Evolutionary conservation across 1,139 yeast genomes (phyloP), one percentile per base, ranked within the genome.

Genomic region (Yamadazyma atmosphaerica): DNA sequence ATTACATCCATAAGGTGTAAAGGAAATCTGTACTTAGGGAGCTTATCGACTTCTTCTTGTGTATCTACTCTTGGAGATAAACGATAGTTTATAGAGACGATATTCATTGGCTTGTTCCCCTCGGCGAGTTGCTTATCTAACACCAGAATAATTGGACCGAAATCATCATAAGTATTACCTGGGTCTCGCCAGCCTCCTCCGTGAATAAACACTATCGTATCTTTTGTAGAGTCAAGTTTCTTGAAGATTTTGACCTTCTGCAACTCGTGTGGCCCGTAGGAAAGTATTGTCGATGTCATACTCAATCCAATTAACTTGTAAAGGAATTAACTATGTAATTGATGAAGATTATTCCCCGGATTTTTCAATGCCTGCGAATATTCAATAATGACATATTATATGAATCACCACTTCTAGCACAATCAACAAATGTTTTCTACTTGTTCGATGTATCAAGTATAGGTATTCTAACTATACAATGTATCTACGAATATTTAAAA

Each of bases 111-210:
- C n/a, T n/a, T n/a, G n/a, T n/a, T n/a, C n/a, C 11, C 18, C 9
- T 23, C n/a, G 12, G 5, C n/a, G 5, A 7, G 11, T 23, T 23
- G 26, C n/a, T 23, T 11, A 23, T 4, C 26, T 7, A 18, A n/a
- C 19, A 10, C 1, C 29, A 16, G 11, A 24, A 42, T 31, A 4
- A 83, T 51, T 3, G 52, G 51, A 13, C 64, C 63, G 41, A 79
- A 81, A 52, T 85, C 94, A 33, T 68, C 61, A 35, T 59, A 74
- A 0, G 86, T 79, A 54, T 83, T 82, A 2, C 47, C 56, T 0
- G 81, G 79, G 53, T 86, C 95, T 47, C 86, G 65, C 96, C 96
- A 88, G 0, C 92, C 95, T 0, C 96, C 96, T 0, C 96, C 96
- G 56, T 88, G 96, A 27, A 88, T 73, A 47, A 79, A 81, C 1